Percentiles rank a stretch among this genome's conserved stretches.
Conservation (phyloP, 768 basidiomycete genomes). For the Polyporus arcularius region DNA sequence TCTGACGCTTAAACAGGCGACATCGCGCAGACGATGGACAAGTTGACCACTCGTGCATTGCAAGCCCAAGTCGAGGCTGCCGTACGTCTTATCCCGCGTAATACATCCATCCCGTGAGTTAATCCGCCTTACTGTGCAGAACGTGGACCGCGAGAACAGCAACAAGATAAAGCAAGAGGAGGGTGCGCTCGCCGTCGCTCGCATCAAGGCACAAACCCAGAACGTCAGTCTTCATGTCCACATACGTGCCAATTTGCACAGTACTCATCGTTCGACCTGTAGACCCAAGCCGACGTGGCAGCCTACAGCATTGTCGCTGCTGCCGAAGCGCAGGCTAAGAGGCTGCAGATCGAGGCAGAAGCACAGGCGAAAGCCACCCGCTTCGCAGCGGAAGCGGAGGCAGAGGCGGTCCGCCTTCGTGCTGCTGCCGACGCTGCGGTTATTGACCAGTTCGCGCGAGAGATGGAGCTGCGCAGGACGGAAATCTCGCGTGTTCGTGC, state of each 20-base stretch:
- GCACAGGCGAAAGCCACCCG: slow-evolving; percentile 79
- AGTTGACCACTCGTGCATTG: slow-evolving; percentile 78
- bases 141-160: slow-evolving; percentile 84
- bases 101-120: not conserved
- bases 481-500: slow-evolving; percentile 65
- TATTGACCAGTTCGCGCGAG: slow-evolving; percentile 65
- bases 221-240: slow-evolving; percentile 36
- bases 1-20: slow-evolving; percentile 43
- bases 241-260: not conserved
- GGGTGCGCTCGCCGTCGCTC: slow-evolving; percentile 73
- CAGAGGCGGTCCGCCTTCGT: slow-evolving; percentile 64
- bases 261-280: not conserved
- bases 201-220: slow-evolving; percentile 69
- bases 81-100: slow-evolving; percentile 38
- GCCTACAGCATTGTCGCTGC: slow-evolving; percentile 74
- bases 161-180: slow-evolving; percentile 88
- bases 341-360: slow-evolving; percentile 66
- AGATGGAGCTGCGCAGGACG: slow-evolving; percentile 71
- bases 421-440: slow-evolving; percentile 64
- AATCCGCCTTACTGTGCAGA: slow-evolving; percentile 39
- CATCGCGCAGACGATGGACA: slow-evolving; percentile 83
- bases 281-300: slow-evolving; percentile 74
- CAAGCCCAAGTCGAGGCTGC: slow-evolving; percentile 89
- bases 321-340: slow-evolving; percentile 73
- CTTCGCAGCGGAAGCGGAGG: slow-evolving; percentile 75